Percentiles rank a stretch among this genome's conserved stretches.
Evolutionary conservation across 164 flowering plant species (phyloP).

Genomic region (Euptelea pleiosperma): DNA sequence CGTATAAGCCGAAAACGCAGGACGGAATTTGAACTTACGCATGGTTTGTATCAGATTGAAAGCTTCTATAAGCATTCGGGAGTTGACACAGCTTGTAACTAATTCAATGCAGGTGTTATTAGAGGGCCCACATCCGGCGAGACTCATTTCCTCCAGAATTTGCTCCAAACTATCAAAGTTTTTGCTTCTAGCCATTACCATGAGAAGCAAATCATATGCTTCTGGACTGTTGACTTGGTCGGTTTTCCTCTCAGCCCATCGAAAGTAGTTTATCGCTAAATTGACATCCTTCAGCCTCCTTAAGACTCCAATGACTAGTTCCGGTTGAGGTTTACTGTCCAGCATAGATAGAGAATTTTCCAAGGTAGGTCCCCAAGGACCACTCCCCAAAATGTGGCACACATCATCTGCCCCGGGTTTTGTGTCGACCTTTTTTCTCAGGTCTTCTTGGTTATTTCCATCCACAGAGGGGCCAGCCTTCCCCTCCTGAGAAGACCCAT

Average conservation of each 20-base stretch:
- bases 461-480: constrained; percentile 13
- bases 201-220: constrained; percentile 69
- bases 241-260: constrained; percentile 65
- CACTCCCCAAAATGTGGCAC: constrained; percentile 53
- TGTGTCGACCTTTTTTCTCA: constrained; percentile 21
- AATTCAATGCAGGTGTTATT: constrained; percentile 48
- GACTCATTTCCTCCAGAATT: constrained; percentile 81
- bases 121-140: constrained; percentile 71
- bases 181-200: constrained; percentile 55
- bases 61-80: constrained; percentile 55
- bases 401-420: constrained; percentile 46
- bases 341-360: constrained; percentile 46
- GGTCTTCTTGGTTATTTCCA: constrained; percentile 17
- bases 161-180: constrained; percentile 49
- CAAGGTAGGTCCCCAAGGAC: constrained; percentile 61
- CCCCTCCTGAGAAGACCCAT: constrained; percentile 31
- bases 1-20: constrained; percentile 96
- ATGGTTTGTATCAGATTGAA: constrained; percentile 62
- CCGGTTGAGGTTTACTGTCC: constrained; percentile 38
- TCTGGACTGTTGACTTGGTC: constrained; percentile 52
- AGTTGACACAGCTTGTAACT: constrained; percentile 50
- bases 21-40: constrained; percentile 81
- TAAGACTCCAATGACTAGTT: constrained; percentile 55
- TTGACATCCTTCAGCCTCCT: constrained; percentile 59
- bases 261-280: constrained; percentile 69